phyloP scores from a whole-genome alignment of 1,284 basidiomycete species.

The Cryptococcus amylolentus region DNA sequence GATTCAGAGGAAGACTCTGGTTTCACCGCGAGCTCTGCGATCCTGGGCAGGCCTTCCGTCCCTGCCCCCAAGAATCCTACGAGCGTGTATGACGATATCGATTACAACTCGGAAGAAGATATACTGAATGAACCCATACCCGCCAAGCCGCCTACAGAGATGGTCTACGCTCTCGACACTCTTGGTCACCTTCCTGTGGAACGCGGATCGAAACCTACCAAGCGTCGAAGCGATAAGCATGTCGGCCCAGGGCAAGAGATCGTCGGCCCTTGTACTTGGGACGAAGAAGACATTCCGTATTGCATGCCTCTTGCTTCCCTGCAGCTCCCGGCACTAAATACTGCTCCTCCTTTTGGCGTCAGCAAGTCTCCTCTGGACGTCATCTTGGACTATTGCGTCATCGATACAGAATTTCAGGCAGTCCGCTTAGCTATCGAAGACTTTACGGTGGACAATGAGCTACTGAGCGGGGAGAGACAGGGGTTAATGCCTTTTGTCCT shows the following conservation, averaged over 20 bases:
- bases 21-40: neutral
- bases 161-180: neutral
- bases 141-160: neutral
- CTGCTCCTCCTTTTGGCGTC: neutral
- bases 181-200: neutral
- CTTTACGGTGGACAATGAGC: slow-evolving; percentile 1
- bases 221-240: neutral
- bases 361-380: neutral
- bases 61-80: neutral
- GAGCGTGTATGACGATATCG: neutral
- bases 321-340: neutral
- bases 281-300: slow-evolving; percentile 1
- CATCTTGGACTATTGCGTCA: neutral
- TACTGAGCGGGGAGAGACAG: slow-evolving; percentile 1
- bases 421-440: neutral
- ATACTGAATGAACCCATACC: no score
- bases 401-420: neutral
- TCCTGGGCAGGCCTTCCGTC: neutral
- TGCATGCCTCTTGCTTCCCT: neutral
- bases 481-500: slow-evolving; percentile 2
- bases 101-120: neutral
- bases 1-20: neutral
- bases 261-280: slow-evolving; percentile 3
- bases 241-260: neutral
- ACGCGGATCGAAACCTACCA: neutral